Conservation (phyloP, 257 asterid species). For the Lycium ferocissimum region DNA sequence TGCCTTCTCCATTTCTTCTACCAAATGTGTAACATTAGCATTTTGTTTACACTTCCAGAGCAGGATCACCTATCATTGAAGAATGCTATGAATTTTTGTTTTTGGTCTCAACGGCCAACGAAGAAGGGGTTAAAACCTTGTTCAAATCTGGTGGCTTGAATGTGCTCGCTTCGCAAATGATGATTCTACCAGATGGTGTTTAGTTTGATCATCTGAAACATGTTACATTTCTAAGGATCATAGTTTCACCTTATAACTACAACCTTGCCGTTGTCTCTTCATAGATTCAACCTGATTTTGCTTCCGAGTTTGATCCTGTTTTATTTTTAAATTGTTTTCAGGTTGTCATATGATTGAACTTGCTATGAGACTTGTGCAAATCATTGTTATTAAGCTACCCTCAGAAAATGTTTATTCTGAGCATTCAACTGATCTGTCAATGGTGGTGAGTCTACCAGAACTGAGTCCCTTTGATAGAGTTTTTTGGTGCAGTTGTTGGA, state of each 20-base stretch:
- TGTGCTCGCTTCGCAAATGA: constrained; percentile 67
- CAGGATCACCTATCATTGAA: constrained; percentile 53
- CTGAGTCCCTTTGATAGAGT: not conserved
- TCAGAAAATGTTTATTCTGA: constrained; percentile 54
- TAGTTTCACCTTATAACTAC: not conserved
- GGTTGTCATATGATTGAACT: constrained; percentile 72
- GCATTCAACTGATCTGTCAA: constrained; percentile 67
- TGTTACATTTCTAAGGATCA: constrained; percentile 21
- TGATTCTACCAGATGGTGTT: constrained; percentile 68
- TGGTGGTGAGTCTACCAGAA: constrained; percentile 57
- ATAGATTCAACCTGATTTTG: constrained; percentile 24
- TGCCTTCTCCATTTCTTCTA: not conserved
- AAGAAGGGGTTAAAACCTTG: constrained; percentile 57
- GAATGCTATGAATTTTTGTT: constrained; percentile 78
- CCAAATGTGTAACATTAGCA: constrained; percentile 28
- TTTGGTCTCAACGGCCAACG: constrained; percentile 66
- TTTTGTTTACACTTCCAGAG: constrained; percentile 53
- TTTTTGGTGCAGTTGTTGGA: constrained; percentile 35
- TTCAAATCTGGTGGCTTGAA: constrained; percentile 68
- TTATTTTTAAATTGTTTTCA: constrained; percentile 35
- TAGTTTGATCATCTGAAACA: constrained; percentile 22
- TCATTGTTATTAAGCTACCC: constrained; percentile 69
- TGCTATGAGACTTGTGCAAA: constrained; percentile 71
- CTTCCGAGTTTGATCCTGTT: not conserved
- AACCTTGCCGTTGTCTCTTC: constrained; percentile 17